Evolutionary conservation across 345 rosid species (phyloP), one percentile per base, ranked within the genome.

Genomic region (Populus simonii): DNA sequence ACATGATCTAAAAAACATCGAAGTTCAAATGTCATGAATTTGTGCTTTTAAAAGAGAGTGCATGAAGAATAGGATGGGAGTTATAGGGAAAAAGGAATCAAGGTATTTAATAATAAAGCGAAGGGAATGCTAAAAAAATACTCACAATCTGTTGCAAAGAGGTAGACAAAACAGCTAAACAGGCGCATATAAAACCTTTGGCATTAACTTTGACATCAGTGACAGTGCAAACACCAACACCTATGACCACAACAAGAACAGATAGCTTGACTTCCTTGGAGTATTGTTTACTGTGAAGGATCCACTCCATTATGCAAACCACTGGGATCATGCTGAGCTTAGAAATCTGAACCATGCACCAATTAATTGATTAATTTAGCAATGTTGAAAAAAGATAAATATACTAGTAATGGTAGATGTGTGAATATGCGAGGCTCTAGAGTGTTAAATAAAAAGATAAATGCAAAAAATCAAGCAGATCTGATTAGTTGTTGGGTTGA

Each of bases 281-380:
- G 83, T 92, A 95, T 76, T 85, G 94, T 73, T 95, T 95, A 78
- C 76, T 87, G 85, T 95, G 97, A 63, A 94, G 85, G 78, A 94
- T 87, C 99, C 99, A 93, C 80, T 94, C 99, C 98, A 94, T 80
- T 59, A 94, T 85, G 71, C 99, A 92, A 2, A 94, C 98, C 57
- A 94, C 99, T 3, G 99, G 99, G 84, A 94, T 93, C 99, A 94
- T 94, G 76, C 96, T 93, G 79, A 94, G 85, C 79, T 94, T 94
- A 74, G 99, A 94, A 76, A 94, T 94, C 98, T 94, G 87, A 11
- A 1, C 15, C 68, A 13, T 2, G 3, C 3, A 3, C 13, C 9
- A 71, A 36, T 53, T 55, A 63, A 22, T 4, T 7, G 47, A 41
- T 41, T 41, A 41, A 12, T 41, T 57, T 57, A 57, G 63, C 63